Conservation (phyloP, 371 early-diverging fungal species). For the Lichtheimia ornata region DNA sequence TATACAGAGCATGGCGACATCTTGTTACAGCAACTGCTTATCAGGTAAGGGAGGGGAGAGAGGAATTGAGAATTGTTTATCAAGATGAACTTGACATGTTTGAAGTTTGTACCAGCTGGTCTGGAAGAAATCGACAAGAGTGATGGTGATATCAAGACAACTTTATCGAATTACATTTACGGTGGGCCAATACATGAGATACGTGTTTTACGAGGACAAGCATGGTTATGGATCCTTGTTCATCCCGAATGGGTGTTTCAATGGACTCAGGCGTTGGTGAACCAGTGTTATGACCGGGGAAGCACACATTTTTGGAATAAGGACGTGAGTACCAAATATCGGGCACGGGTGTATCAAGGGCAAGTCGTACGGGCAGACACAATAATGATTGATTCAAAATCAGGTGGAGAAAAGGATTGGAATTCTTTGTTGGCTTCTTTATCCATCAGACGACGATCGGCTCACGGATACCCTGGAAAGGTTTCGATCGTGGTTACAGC, state of each 20-base stretch:
- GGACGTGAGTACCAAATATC: background rate
- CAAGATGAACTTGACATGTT: too few species aligned
- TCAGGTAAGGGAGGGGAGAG: too few species aligned
- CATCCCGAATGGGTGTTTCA: background rate
- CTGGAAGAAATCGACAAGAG: too few species aligned
- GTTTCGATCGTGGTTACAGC: background rate
- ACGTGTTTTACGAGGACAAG: background rate
- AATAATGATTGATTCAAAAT: background rate
- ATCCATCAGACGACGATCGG: background rate
- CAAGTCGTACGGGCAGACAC: too few species aligned
- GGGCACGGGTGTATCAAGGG: background rate
- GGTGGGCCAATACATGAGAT: background rate
- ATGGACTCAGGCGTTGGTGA: background rate
- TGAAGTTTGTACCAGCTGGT: too few species aligned
- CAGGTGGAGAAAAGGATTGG: background rate
- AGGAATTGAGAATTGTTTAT: too few species aligned
- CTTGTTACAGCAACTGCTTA: background rate
- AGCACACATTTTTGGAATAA: background rate
- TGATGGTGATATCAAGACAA: background rate
- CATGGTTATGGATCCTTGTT: slow-evolving; percentile 3
- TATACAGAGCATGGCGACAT: background rate
- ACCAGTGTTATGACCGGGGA: background rate
- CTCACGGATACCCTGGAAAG: background rate
- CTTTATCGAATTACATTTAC: background rate
- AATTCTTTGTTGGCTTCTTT: slow-evolving; percentile 1